Base-by-base conservation (phyloP, 2,329 filamentous ascomycete genomes). In the Neurospora crassa region DNA sequence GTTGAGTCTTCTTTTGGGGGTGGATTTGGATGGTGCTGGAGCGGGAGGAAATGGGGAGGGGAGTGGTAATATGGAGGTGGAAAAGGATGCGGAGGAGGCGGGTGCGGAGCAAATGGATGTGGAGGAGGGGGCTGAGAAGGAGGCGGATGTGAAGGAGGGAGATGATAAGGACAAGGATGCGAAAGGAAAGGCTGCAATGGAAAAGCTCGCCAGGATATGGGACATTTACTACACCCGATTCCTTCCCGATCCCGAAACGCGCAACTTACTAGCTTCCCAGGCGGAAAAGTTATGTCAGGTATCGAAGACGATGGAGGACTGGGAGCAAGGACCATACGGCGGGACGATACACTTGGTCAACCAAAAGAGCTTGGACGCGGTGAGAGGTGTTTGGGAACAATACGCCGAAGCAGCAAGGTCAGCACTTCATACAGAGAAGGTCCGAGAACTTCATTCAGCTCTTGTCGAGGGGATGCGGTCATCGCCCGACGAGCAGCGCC, bases 171-270 rank as follows among this genome's bases (percentile, higher is more conserved):
- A 24, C 24, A n/a, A 7, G 42, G 42, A 3, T 43, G 42, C 78
- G 0, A 74, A 72, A 6, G 73, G 29, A 53, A 77, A 37, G 72
- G 75, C 14, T 69, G 77, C 4, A 1, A 20, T 20, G 8, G n/a
- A 63, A 34, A 63, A 16, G 14, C 7, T 63, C 8, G 3, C 24
- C 24, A 63, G 24, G 24, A 77, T 85, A 3, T 89, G 87, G 87
- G 82, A 86, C 71, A 78, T 87, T 43, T 90, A 87, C 78, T 88
- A 88, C 76, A 82, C 89, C 73, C 75, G 86, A 4, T 82, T 81
- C 45, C 72, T 90, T 5, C 80, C 83, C 68, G 73, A 79, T 0
- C 67, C 77, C 2, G 79, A 83, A 10, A 63, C 53, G 2, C 74
- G 82, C 0, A 37, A 76, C 0, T 29, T 82, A 3, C 76, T 89